Percentiles rank a stretch among this genome's conserved stretches.
Conservation (phyloP, 2,329 filamentous ascomycete species). For the Clonostachys chloroleuca region DNA sequence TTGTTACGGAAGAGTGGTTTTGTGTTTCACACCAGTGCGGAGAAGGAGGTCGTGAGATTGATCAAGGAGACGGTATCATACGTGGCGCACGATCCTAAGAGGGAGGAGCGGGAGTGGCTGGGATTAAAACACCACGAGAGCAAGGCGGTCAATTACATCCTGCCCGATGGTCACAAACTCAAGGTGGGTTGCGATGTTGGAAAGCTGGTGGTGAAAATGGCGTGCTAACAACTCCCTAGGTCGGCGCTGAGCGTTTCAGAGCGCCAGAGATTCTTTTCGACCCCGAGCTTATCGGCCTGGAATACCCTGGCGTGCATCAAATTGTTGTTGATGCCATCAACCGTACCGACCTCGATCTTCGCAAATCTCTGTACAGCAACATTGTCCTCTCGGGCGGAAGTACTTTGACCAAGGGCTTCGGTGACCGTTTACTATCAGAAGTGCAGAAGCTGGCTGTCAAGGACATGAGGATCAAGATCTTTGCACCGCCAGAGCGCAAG, state of each 20-base stretch:
- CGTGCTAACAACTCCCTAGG: conserved; percentile 37
- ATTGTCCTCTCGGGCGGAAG: conserved; percentile 96
- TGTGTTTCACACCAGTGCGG: conserved; percentile 94
- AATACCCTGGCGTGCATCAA: conserved; percentile 96
- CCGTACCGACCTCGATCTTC: conserved; percentile 90
- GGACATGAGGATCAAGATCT: conserved; percentile 99
- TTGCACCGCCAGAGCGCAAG: conserved; percentile 93
- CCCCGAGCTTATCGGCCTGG: conserved; percentile 91
- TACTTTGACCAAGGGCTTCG: conserved; percentile 95
- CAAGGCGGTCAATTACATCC: conserved; percentile 79
- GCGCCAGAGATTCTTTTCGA: conserved; percentile 97
- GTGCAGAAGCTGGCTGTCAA: conserved; percentile 92
- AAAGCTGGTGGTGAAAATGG: neutral
- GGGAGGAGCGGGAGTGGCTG: conserved; percentile 95
- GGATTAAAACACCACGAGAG: conserved; percentile 71
- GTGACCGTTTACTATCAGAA: conserved; percentile 85
- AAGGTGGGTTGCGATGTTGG: conserved; percentile 54
- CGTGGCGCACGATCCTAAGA: conserved; percentile 83
- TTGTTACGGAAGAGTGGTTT: conserved; percentile 88
- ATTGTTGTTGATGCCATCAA: conserved; percentile 96
- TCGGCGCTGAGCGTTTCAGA: conserved; percentile 90
- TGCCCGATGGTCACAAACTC: conserved; percentile 91
- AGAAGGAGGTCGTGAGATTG: conserved; percentile 96
- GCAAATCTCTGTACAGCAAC: conserved; percentile 91
- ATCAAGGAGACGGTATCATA: conserved; percentile 97